Evolutionary conservation across 768 basidiomycete species (phyloP).

Genomic region (Rhodotorula toruloides): DNA sequence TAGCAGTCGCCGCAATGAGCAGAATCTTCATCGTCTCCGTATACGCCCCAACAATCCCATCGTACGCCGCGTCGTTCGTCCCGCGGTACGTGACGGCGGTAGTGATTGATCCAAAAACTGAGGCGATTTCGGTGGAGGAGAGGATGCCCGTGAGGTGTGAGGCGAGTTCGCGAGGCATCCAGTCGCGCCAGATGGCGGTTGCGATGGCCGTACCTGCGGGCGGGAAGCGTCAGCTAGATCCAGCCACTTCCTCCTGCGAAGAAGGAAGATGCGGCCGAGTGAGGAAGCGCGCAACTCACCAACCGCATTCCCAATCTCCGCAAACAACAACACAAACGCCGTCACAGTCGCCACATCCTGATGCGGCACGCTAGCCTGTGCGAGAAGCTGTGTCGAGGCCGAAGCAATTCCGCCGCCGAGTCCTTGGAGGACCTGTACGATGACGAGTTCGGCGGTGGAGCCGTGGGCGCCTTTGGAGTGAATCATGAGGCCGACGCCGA

Average conservation of each 20-base stretch:
- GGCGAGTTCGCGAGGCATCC: conserved; percentile 61
- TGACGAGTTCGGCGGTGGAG: conserved; percentile 53
- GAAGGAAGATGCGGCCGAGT: too few relatives aligned
- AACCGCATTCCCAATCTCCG: conserved; percentile 47
- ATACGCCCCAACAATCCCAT: conserved; percentile 56
- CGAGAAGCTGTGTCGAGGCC: conserved; percentile 45
- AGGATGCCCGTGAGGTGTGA: conserved; percentile 56
- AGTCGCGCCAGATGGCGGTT: conserved; percentile 19
- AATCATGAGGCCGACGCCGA: conserved; percentile 66
- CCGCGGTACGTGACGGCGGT: conserved; percentile 51
- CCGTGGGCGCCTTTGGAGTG: conserved; percentile 60
- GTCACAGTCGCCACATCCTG: conserved; percentile 48
- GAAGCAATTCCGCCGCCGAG: conserved; percentile 66
- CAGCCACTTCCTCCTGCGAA: too few relatives aligned
- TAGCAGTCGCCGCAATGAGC: conserved; percentile 55
- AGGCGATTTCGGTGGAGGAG: conserved; percentile 42
- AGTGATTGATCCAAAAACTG: conserved; percentile 43
- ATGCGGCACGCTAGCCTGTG: conserved; percentile 48
- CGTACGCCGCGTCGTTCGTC: conserved; percentile 53
- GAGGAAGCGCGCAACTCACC: too few relatives aligned
- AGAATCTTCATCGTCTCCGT: conserved; percentile 47
- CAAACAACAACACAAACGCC: conserved; percentile 47
- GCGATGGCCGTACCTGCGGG: conserved; percentile 47
- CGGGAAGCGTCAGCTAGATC: too few relatives aligned
- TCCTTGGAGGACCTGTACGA: conserved; percentile 67